phyloP scores from a whole-genome alignment of 495 filamentous ascomycete genomes.

The Astrothelium macrocarpum region DNA sequence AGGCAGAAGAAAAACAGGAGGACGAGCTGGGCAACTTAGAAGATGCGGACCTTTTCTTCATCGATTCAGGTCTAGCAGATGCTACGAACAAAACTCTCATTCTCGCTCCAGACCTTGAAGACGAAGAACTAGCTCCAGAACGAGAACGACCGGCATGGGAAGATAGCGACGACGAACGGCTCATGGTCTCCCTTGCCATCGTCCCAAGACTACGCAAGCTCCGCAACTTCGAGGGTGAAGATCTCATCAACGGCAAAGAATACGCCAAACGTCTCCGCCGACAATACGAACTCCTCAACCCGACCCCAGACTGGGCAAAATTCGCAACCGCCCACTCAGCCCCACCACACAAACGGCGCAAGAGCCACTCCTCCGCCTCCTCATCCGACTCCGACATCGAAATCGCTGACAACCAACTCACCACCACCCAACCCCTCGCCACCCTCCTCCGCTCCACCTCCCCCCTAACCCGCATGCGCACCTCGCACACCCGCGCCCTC shows the following conservation, averaged over 20 bases:
- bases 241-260: conserved; percentile 74
- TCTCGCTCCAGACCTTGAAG: conserved; percentile 19
- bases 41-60: conserved; percentile 66
- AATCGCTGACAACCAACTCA: conserved; percentile 35
- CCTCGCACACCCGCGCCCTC: conserved; percentile 46
- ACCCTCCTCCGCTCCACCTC: conserved; percentile 63
- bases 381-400: conserved; percentile 35
- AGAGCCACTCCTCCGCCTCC: conserved; percentile 17
- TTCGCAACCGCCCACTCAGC: conserved; percentile 39
- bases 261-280: conserved; percentile 69
- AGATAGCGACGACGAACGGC: conserved; percentile 89
- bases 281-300: conserved; percentile 69
- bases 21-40: conserved; percentile 39
- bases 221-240: conserved; percentile 67
- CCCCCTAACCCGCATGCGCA: conserved; percentile 32
- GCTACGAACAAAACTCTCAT: conserved; percentile 37
- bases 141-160: conserved; percentile 62
- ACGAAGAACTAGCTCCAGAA: conserved; percentile 31
- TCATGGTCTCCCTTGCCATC: conserved; percentile 70
- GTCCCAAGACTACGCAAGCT: conserved; percentile 69
- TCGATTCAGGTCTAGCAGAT: conserved; percentile 49
- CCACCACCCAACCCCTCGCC: conserved; percentile 65
- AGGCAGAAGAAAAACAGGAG: conserved; percentile 26
- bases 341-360: conserved; percentile 35
- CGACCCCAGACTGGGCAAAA: conserved; percentile 61